These are phyloP conservation scores for Boletus insuetus DNA, from an alignment of 768 basidiomycete species.

Conservation along the genomic window DNA sequence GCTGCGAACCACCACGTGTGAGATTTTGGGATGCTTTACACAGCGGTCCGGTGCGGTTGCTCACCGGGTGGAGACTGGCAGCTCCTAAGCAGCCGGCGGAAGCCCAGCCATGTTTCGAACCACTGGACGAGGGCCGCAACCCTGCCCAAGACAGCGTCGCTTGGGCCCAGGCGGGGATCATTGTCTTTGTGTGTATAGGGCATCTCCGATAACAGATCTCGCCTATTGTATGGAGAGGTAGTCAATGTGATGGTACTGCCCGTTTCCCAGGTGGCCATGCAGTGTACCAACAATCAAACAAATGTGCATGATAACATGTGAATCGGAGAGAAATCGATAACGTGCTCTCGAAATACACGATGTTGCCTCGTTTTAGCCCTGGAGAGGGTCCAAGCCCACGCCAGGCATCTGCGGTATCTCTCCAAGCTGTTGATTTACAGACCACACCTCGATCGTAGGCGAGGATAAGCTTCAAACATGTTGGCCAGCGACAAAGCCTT, in stretches of 20 bases:
- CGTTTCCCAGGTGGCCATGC: conserved; percentile 47
- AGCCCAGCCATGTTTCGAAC: conserved; percentile 75
- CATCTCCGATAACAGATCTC: conserved; percentile 81
- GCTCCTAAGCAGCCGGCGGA: conserved; percentile 17
- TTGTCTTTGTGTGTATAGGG: conserved; percentile 59
- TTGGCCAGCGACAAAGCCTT: conserved; percentile 66
- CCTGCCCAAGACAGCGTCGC: conserved; percentile 64
- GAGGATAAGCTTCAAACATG: conserved; percentile 53
- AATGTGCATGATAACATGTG: conserved; percentile 19
- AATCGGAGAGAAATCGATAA: conserved; percentile 14
- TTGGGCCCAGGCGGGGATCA: conserved; percentile 67
- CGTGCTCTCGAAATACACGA: conserved; percentile 69
- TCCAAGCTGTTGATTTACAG: conserved; percentile 38
- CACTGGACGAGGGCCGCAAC: conserved; percentile 65
- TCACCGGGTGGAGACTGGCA: conserved; percentile 10
- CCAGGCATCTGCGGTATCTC: too few relatives aligned
- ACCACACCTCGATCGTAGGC: conserved; percentile 63
- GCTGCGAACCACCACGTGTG: too few relatives aligned
- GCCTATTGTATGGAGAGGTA: conserved; percentile 66
- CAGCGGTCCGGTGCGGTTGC: conserved; percentile 10
- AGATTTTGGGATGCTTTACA: too few relatives aligned
- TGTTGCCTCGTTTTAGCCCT: conserved; percentile 64
- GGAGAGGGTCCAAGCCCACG: conserved; percentile 3
- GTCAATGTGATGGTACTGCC: conserved; percentile 49
- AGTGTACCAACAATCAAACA: conserved; percentile 38